Evolutionary conservation across 176 grass and related monocot species (phyloP).

Genomic region (Alopecurus myosuroides): DNA sequence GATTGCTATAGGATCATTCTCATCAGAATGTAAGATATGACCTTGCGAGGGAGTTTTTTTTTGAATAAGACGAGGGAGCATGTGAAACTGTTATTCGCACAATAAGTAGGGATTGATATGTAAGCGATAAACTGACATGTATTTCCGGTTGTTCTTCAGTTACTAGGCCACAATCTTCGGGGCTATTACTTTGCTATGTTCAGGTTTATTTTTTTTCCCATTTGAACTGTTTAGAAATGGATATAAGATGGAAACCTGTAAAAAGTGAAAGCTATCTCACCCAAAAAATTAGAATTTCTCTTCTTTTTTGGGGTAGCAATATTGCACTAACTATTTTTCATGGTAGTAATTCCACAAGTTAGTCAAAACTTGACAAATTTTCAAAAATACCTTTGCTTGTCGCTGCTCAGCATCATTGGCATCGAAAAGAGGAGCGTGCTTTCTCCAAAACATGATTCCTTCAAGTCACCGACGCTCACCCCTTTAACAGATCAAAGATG

Average conservation of each 20-base stretch:
- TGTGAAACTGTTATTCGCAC: background rate
- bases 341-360: background rate
- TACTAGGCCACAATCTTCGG: background rate
- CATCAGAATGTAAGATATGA: background rate
- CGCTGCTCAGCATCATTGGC: slow-evolving; percentile 30
- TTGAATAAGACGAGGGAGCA: background rate
- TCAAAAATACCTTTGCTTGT: slow-evolving; percentile 53
- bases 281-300: background rate
- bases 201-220: background rate
- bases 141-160: background rate
- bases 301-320: background rate
- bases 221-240: background rate
- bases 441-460: slow-evolving; percentile 65
- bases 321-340: background rate
- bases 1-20: background rate
- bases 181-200: background rate
- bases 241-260: background rate
- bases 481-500: slow-evolving; percentile 4
- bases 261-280: background rate
- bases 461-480: slow-evolving; percentile 2
- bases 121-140: background rate
- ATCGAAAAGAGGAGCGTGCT: slow-evolving; percentile 40
- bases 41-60: background rate
- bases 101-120: background rate
- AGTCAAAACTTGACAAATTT: background rate